A percentile compares a stretch with the other conserved stretches of the same genome.
phyloP scores from a whole-genome alignment of 768 basidiomycete genomes.

The Calvatia gigantea region DNA sequence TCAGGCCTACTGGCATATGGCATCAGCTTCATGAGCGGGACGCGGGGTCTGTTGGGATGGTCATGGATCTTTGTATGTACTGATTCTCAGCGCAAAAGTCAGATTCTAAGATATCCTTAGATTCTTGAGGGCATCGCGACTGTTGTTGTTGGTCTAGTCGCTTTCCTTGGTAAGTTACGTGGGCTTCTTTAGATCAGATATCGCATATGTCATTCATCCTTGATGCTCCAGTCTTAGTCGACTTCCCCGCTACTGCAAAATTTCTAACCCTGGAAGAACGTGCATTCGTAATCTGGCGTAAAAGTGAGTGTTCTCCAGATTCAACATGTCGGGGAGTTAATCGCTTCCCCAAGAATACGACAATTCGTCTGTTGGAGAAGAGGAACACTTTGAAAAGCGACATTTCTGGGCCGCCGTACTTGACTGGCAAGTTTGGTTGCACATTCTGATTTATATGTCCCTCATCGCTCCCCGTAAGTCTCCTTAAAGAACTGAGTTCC shows the following conservation, averaged over 20 bases:
- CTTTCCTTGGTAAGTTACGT: slow-evolving; percentile 41
- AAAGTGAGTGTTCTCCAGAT: slow-evolving; percentile 48
- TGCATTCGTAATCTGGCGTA: slow-evolving; percentile 48
- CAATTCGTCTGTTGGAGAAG: slow-evolving; percentile 55
- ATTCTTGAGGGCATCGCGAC: slow-evolving; percentile 66
- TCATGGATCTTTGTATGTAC: slow-evolving; percentile 62
- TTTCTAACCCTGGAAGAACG: slow-evolving; percentile 64
- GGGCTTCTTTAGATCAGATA: neutral
- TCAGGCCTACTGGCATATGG: slow-evolving; percentile 56
- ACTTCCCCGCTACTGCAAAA: slow-evolving; percentile 54
- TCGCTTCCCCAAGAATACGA: slow-evolving; percentile 52
- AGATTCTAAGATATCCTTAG: slow-evolving; percentile 21
- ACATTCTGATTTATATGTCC: slow-evolving; percentile 57
- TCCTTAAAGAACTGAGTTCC: neutral
- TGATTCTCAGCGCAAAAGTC: neutral
- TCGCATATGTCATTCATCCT: neutral
- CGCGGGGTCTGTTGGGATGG: slow-evolving; percentile 49
- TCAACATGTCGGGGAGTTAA: too few species aligned
- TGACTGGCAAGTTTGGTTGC: slow-evolving; percentile 63
- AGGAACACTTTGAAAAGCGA: slow-evolving; percentile 52
- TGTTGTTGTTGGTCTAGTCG: slow-evolving; percentile 49
- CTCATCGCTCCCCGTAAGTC: slow-evolving; percentile 55
- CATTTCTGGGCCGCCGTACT: slow-evolving; percentile 50
- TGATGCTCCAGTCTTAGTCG: slow-evolving; percentile 45
- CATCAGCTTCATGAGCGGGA: slow-evolving; percentile 50